phyloP scores from a whole-genome alignment of 2,329 filamentous ascomycete genomes.

The Hypoxylon rubiginosum region DNA sequence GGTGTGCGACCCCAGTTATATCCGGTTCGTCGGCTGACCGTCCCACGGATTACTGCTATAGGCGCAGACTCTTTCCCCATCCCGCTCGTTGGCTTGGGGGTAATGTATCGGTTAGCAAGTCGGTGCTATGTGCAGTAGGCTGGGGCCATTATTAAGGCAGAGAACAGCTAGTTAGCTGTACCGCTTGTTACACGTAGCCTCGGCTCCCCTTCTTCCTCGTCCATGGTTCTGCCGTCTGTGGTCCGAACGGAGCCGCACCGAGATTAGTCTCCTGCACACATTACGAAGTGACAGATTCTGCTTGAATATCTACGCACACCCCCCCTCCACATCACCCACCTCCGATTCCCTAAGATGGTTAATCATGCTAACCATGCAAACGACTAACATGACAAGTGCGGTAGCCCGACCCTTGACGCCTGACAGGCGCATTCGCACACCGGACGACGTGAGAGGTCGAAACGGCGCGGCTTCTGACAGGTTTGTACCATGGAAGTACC shows the following conservation, averaged over 20 bases:
- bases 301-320: constrained; percentile 27
- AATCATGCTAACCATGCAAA: constrained; percentile 3
- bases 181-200: constrained; percentile 36
- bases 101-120: background rate
- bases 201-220: constrained; percentile 30
- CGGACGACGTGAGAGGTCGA: constrained; percentile 26
- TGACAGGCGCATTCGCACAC: constrained; percentile 21
- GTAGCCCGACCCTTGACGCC: constrained; percentile 19
- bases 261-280: constrained; percentile 36
- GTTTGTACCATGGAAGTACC: constrained; percentile 35
- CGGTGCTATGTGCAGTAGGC: too few relatives aligned
- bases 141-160: background rate
- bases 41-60: constrained; percentile 14
- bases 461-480: constrained; percentile 32
- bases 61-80: constrained; percentile 35
- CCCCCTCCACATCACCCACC: background rate
- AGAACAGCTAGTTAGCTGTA: background rate
- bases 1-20: constrained; percentile 24
- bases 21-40: constrained; percentile 23
- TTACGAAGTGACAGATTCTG: constrained; percentile 29
- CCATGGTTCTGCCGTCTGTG: constrained; percentile 39
- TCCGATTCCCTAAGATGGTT: background rate
- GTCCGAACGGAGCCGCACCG: constrained; percentile 41
- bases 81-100: background rate
- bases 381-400: background rate